Base-by-base conservation (phyloP, 345 rosid species). In the Pistacia integerrima region DNA sequence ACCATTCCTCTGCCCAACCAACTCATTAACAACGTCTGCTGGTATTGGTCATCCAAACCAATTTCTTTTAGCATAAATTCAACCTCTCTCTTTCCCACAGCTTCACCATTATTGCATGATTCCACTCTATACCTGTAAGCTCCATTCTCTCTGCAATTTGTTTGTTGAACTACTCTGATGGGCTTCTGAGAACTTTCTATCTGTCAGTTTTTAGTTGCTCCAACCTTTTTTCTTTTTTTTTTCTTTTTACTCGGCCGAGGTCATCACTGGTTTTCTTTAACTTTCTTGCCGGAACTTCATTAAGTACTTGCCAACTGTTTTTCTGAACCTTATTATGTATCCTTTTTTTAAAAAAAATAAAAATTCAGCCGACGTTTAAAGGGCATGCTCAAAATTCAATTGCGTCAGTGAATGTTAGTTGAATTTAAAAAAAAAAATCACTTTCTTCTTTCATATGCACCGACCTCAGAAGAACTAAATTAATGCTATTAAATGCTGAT, bases 1-100 rank as follows among this genome's bases (percentile, higher is more conserved):
- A 56, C 62, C 0, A 70, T 36, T 35, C 4, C 30, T 11, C 64
- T 70, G 52, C 36, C 74, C 64, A 70, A 70, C 74, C 1, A 70
- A 70, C 64, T 70, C 51, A 52, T 69, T 69, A 69, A 52, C 60
- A 9, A 52, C 61, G 4, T 20, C 25, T 5, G 1, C 3, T 41
- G 46, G 46, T 8, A 61, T 16, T 20, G 11, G 13, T 52, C 46
- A 35, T 38, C 36, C 35, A 70, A 6, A 10, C 74, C 33, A 1
- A 3, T 18, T 30, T 54, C 48, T 20, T 22, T 36, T 58, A 12
- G 36, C 65, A n/a, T 38, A 58, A 72, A 12, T 36, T 11, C 36
- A 36, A 13, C 7, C 33, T n/a, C 11, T 18, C 63, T 36, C 22
- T 9, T 2, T 6, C 61, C 63, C 4, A 2, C 38, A 17, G 3